Evolutionary conservation across 352 stramenopile species (phyloP).

Genomic region (Phytophthora capsici): DNA sequence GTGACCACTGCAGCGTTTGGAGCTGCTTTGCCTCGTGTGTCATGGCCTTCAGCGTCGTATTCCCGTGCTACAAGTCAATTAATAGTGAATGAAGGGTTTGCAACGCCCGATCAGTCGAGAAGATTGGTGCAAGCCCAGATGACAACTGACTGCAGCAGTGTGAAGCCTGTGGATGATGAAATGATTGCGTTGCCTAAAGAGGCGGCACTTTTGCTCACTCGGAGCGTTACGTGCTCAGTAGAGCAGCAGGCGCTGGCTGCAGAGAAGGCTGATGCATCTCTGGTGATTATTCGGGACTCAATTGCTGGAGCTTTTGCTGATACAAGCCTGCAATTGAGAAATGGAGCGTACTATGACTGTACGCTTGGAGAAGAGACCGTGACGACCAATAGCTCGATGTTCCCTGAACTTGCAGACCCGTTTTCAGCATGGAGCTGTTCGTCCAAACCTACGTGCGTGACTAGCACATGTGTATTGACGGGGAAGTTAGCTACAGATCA

Average conservation of each 20-base stretch:
- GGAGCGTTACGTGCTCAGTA: conserved; percentile 58
- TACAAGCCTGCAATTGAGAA: conserved; percentile 16
- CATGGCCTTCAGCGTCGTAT: conserved; percentile 22
- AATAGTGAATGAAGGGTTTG: background rate
- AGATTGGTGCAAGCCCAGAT: conserved; percentile 22
- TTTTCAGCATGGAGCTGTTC: conserved; percentile 35
- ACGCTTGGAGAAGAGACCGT: conserved; percentile 43
- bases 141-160: conserved; percentile 23
- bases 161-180: conserved; percentile 2
- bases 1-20: conserved; percentile 40
- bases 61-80: conserved; percentile 14
- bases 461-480: conserved; percentile 47
- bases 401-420: conserved; percentile 33
- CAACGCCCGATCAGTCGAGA: conserved; percentile 22
- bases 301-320: conserved; percentile 45
- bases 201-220: conserved; percentile 51
- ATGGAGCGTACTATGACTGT: conserved; percentile 54
- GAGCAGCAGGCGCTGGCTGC: conserved; percentile 52
- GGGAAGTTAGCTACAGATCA: conserved; percentile 6
- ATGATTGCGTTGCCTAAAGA: background rate
- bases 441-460: conserved; percentile 34
- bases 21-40: conserved; percentile 25
- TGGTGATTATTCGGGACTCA: conserved; percentile 63
- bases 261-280: conserved; percentile 36
- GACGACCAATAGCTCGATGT: conserved; percentile 46